Evolutionary conservation across 495 filamentous ascomycete species (phyloP), one percentile per base, ranked within the genome.

Genomic region (Lepidopterella palustris): DNA sequence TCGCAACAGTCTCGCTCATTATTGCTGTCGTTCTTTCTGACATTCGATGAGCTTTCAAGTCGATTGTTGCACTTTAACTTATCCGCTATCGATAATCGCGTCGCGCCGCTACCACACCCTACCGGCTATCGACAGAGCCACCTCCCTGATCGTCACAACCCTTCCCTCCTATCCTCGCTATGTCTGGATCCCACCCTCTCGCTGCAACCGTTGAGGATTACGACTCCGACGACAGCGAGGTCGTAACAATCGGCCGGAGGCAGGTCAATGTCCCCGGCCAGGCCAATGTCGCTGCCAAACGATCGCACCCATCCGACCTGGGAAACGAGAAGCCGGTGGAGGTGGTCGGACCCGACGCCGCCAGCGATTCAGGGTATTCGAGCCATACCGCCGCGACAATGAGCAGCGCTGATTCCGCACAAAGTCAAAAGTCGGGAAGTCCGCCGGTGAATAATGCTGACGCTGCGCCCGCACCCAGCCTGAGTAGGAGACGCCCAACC

Each of bases 311-410:
- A 6, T 58, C 61, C 32, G 59, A 58, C 49, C 62, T 67, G 23
- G 58, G 52, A 58, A 61, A 45, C 48, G 63, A 58, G 18, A 58
- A 61, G 53, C 24, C 64, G 31, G 26, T 48, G 15, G 49, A 61
- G 57, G 53, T 53, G 15, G 35, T 60, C 53, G 58, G 58, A 52
- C 65, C 64, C 35, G 82, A 84, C 69, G 72, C 73, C 63, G 75
- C 75, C 56, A 84, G 80, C 71, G 83, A 86, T 71, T 84, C 82
- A 42, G 83, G 82, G 55, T 85, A 84, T 76, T 85, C 82, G 61
- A 84, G 78, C 77, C 83, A 79, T 71, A 85, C 80, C 60, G 74
- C 76, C 59, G 79, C 80, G 64, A 82, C 82, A 26, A 73, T 72
- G 61, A 75, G 74, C 68, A 80, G 77, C 71, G 77, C 78, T 73